Evolutionary conservation across 164 flowering plant genomes (phyloP).

Genomic region (Platanus orientalis): DNA sequence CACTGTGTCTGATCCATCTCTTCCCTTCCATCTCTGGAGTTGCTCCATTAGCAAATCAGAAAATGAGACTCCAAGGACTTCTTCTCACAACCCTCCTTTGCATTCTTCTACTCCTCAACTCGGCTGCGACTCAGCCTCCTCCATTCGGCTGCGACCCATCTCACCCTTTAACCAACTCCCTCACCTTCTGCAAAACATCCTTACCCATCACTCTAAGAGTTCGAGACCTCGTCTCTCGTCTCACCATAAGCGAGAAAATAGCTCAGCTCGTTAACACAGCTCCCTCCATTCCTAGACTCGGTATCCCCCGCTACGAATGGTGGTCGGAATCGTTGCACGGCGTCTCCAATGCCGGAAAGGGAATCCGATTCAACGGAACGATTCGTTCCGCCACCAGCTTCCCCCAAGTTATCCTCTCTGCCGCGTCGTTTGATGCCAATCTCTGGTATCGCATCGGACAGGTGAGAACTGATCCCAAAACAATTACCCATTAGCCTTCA

Average conservation of each 20-base stretch:
- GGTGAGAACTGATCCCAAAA: conserved; percentile 20
- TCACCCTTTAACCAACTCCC: conserved; percentile 37
- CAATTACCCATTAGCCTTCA: neutral
- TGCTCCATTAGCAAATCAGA: too few species aligned
- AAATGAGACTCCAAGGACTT: conserved; percentile 7
- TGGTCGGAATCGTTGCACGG: conserved; percentile 90
- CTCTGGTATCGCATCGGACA: conserved; percentile 83
- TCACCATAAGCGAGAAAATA: conserved; percentile 81
- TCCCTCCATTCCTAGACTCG: conserved; percentile 65
- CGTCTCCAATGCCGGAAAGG: conserved; percentile 40
- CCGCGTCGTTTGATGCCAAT: conserved; percentile 61
- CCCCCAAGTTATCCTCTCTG: conserved; percentile 85
- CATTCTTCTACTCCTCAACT: conserved; percentile 9
- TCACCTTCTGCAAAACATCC: conserved; percentile 49
- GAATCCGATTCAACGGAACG: conserved; percentile 45
- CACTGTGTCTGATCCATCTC: too few species aligned
- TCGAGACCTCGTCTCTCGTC: conserved; percentile 60
- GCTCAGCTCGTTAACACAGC: conserved; percentile 70
- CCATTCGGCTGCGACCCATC: conserved; percentile 61
- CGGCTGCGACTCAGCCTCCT: conserved; percentile 31
- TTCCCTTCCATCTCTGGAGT: too few species aligned
- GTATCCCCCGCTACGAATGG: conserved; percentile 81
- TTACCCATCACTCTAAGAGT: conserved; percentile 52
- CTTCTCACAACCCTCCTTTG: neutral
- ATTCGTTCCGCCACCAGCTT: conserved; percentile 70